These are phyloP conservation scores for Rachicladosporium sp. DNA, from an alignment of 2,329 filamentous ascomycete species.

Conservation along the genomic window DNA sequence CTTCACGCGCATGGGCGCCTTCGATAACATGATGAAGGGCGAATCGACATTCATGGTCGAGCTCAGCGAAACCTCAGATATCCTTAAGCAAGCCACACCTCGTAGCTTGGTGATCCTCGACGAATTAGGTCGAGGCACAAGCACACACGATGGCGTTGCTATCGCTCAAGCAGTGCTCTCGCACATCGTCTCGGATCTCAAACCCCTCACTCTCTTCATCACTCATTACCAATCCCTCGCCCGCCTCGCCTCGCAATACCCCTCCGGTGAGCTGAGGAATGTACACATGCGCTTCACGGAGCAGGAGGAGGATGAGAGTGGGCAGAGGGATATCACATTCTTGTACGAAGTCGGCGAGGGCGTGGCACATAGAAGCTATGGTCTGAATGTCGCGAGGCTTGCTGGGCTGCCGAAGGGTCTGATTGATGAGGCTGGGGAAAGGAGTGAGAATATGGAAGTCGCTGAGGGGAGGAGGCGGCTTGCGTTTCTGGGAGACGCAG, in stretches of 20 bases:
- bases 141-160: conserved; percentile 89
- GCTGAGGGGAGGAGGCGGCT: conserved; percentile 54
- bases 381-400: conserved; percentile 79
- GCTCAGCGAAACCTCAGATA: conserved; percentile 79
- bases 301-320: conserved; percentile 33
- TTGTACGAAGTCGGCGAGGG: conserved; percentile 86
- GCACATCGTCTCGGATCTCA: conserved; percentile 62
- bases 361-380: conserved; percentile 86
- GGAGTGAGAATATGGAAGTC: conserved; percentile 70
- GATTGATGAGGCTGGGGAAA: conserved; percentile 64
- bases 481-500: conserved; percentile 21
- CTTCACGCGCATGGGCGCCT: conserved; percentile 89
- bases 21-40: conserved; percentile 88
- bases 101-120: conserved; percentile 83
- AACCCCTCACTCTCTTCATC: conserved; percentile 82
- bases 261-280: conserved; percentile 57
- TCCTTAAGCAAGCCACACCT: conserved; percentile 77
- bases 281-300: conserved; percentile 87
- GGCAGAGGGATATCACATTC: conserved; percentile 79
- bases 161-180: conserved; percentile 88
- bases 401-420: conserved; percentile 68
- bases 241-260: conserved; percentile 59
- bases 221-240: conserved; percentile 89
- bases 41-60: conserved; percentile 99
- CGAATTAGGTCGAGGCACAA: conserved; percentile 85